Conservation (phyloP, 495 filamentous ascomycete genomes). For the Penicillium tannophilum region DNA sequence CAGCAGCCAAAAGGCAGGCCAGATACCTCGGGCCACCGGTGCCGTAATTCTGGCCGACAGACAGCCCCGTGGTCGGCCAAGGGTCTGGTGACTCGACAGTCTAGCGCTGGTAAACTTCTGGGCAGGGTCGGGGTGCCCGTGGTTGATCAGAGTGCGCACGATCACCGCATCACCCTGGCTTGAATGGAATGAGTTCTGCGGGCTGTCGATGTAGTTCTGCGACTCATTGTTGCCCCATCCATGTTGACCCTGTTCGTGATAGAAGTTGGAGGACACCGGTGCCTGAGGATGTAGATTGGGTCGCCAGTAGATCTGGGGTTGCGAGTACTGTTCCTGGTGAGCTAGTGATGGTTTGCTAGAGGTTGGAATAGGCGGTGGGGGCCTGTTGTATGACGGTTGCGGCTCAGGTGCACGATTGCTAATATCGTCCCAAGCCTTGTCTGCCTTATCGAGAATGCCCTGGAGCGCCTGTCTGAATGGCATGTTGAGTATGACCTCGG, state of each 20-base stretch:
- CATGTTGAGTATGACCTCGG: constrained; percentile 26
- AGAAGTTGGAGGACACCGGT: constrained; percentile 27
- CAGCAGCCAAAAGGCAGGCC: constrained; percentile 37
- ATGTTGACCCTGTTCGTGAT: constrained; percentile 30
- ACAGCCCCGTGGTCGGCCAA: constrained; percentile 30
- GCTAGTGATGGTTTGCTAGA: constrained; percentile 26
- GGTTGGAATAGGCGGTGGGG: constrained; percentile 32
- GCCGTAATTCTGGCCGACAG: constrained; percentile 32
- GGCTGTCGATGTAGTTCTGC: constrained; percentile 32
- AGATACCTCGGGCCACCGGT: constrained; percentile 31
- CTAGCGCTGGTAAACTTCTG: constrained; percentile 33
- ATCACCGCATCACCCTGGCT: constrained; percentile 31
- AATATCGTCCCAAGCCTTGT: constrained; percentile 29
- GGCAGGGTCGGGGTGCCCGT: constrained; percentile 25
- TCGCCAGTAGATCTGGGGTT: constrained; percentile 33
- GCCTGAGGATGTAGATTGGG: constrained; percentile 30
- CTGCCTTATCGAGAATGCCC: constrained; percentile 29
- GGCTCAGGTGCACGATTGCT: constrained; percentile 18
- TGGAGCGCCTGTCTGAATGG: constrained; percentile 33
- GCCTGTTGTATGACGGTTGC: constrained; percentile 21
- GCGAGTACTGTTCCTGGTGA: constrained; percentile 27
- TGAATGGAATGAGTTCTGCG: constrained; percentile 34
- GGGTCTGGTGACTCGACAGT: constrained; percentile 30
- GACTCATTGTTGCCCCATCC: constrained; percentile 34
- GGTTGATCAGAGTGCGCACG: constrained; percentile 31